These are phyloP conservation scores for Phaseolus coccineus DNA, from an alignment of 331 rosid genomes.

Conservation along the genomic window DNA sequence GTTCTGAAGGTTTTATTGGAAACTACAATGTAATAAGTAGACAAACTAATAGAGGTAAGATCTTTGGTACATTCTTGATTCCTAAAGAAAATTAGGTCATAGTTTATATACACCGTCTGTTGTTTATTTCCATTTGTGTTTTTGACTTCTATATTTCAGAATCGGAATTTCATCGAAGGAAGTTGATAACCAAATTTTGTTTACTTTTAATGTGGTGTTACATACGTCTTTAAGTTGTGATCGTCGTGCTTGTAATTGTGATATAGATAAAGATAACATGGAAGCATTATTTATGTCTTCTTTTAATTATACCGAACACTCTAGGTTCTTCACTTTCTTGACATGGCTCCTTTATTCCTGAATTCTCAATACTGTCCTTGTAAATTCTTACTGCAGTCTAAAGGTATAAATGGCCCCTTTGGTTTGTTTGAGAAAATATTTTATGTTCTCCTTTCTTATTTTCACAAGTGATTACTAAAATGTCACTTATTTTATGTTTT, in stretches of 20 bases:
- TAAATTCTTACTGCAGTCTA: conserved; percentile 5
- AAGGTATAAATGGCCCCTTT: background rate
- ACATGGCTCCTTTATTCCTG: background rate
- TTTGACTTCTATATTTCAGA: conserved; percentile 4
- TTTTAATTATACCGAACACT: conserved; percentile 37
- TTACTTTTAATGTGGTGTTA: conserved; percentile 1
- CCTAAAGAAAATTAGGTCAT: conserved; percentile 22
- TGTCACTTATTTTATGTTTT: background rate
- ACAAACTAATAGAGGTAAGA: conserved; percentile 88
- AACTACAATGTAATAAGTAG: conserved; percentile 78
- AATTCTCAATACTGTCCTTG: background rate
- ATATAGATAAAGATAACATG: conserved; percentile 18
- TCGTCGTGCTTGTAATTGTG: background rate
- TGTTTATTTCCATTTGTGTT: conserved; percentile 14
- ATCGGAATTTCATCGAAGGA: background rate
- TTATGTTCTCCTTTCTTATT: background rate
- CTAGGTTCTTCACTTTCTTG: conserved; percentile 12
- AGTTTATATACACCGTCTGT: background rate
- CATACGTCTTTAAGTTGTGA: conserved; percentile 6
- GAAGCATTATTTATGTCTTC: conserved; percentile 24
- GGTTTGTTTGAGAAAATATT: conserved; percentile 15
- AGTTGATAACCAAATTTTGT: conserved; percentile 6
- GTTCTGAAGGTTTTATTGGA: conserved; percentile 78
- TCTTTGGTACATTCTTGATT: conserved; percentile 35
- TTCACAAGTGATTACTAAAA: background rate